Percentiles rank a stretch among this genome's conserved stretches.
These are phyloP conservation scores for Amanita subjunquillea DNA, from an alignment of 768 basidiomycete species.

Conservation along the genomic window DNA sequence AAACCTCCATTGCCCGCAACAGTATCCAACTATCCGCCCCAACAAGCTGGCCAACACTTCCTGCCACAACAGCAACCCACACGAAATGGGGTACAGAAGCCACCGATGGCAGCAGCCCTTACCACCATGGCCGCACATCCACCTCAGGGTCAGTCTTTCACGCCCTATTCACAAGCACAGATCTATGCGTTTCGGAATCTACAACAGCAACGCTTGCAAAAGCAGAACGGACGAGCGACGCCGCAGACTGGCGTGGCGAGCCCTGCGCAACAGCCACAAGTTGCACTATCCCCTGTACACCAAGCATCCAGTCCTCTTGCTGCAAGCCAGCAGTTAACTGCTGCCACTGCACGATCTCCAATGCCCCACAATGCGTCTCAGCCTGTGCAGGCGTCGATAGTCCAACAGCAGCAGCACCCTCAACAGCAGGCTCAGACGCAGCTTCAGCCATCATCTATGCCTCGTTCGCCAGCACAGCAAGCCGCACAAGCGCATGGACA, in stretches of 20 bases:
- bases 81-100: constrained; percentile 4
- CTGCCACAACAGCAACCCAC: not conserved
- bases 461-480: constrained; percentile 5
- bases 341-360: not conserved
- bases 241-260: constrained; percentile 3
- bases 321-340: not conserved
- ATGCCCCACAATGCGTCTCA: not conserved
- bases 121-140: not conserved
- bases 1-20: constrained; percentile 5
- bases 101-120: not conserved
- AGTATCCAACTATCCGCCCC: constrained; percentile 3
- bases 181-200: not conserved
- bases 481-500: not conserved
- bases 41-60: constrained; percentile 7
- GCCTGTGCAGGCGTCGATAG: not conserved
- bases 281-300: constrained; percentile 1
- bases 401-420: not conserved
- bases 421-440: not conserved
- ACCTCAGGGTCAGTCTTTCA: not conserved
- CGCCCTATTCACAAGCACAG: not conserved
- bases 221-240: constrained; percentile 1
- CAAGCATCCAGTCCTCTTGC: constrained; percentile 1
- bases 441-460: not conserved
- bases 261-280: constrained; percentile 1
- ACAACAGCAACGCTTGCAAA: constrained; percentile 2